These are phyloP conservation scores for Arthrobotrys musiformis DNA, from an alignment of 2,329 filamentous ascomycete species.

Conservation along the genomic window DNA sequence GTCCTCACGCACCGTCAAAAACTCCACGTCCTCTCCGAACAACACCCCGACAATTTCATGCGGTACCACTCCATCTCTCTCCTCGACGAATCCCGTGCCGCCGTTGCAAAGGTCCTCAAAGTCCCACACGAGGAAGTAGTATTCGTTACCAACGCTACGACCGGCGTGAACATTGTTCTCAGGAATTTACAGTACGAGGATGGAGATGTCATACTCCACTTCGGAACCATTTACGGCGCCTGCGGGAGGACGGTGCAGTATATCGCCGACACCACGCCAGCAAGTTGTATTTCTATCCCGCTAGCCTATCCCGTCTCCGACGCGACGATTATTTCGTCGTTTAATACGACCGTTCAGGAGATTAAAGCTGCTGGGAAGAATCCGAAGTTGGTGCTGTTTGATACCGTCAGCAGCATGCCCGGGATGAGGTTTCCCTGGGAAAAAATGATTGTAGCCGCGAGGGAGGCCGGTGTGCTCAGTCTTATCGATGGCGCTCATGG, in stretches of 20 bases:
- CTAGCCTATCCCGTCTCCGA: slow-evolving; percentile 78
- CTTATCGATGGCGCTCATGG: slow-evolving; percentile 87
- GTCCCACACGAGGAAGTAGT: slow-evolving; percentile 75
- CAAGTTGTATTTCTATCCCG: slow-evolving; percentile 68
- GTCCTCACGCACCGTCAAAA: slow-evolving; percentile 71
- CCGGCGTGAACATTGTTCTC: slow-evolving; percentile 80
- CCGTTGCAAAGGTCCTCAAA: slow-evolving; percentile 74
- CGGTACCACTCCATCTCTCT: slow-evolving; percentile 73
- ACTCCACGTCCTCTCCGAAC: slow-evolving; percentile 76
- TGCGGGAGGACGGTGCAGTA: slow-evolving; percentile 80
- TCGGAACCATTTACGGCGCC: slow-evolving; percentile 80
- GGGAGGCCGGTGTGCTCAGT: slow-evolving; percentile 74
- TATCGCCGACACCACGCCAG: slow-evolving; percentile 73
- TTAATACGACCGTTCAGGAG: slow-evolving; percentile 70
- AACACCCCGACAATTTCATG: slow-evolving; percentile 78
- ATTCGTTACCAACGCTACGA: slow-evolving; percentile 83
- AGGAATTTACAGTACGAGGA: slow-evolving; percentile 75
- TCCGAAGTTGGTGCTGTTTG: slow-evolving; percentile 77
- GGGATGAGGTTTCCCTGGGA: slow-evolving; percentile 85
- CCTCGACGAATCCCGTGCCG: slow-evolving; percentile 73
- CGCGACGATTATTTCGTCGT: slow-evolving; percentile 71
- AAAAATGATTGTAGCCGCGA: slow-evolving; percentile 72
- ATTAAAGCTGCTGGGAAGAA: slow-evolving; percentile 70
- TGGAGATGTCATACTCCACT: slow-evolving; percentile 81
- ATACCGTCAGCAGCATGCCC: slow-evolving; percentile 81